Evolutionary conservation across 2,329 filamentous ascomycete species (phyloP), one percentile per base, ranked within the genome.

Genomic region (Cladosporium sp.): DNA sequence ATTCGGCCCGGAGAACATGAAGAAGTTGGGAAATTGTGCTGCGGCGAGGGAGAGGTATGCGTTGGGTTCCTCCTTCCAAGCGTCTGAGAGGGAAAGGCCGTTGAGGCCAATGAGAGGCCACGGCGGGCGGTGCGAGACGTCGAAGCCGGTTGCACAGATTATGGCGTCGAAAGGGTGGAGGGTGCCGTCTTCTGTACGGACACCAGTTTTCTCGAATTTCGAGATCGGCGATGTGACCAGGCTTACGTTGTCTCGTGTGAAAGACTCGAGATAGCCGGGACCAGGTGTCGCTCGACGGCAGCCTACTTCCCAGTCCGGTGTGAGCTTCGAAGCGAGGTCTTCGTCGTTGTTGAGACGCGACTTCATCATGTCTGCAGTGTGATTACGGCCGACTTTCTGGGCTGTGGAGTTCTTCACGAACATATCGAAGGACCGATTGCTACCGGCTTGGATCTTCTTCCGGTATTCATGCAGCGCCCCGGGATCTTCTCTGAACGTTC

Each of bases 221-320:
- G 67, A 59, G 32, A 78, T 74, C 2, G 68, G 57, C 1, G 71
- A 69, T 6, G 72, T 75, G 51, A 75, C 68, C 11, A 77, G 60
- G 5, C 68, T 71, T 2, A 74, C 69, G 60, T 77, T 76, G 14
- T 67, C 34, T n/a, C 67, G 68, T 8, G 67, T 68, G 47, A 81
- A 74, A 4, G 77, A 73, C 66, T 81, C 76, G 10, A 82, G 72
- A 64, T 80, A 82, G 1, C 78, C 78, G 8, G 75, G 75, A 11
- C 78, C 79, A 2, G 79, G 79, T 0, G 89, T 91, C 0, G 89
- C 78, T 1, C 89, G 83, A 11, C 88, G 83, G 69, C 89, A 91
- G 70, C 87, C 85, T 1, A 88, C 87, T 0, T 87, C 85, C 71
- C 88, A 90, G 67, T 89, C 84, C 0, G 89, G 89, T 4, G 88